Conservation (phyloP, 768 basidiomycete genomes). For the Kwoniella newhampshirensis region DNA sequence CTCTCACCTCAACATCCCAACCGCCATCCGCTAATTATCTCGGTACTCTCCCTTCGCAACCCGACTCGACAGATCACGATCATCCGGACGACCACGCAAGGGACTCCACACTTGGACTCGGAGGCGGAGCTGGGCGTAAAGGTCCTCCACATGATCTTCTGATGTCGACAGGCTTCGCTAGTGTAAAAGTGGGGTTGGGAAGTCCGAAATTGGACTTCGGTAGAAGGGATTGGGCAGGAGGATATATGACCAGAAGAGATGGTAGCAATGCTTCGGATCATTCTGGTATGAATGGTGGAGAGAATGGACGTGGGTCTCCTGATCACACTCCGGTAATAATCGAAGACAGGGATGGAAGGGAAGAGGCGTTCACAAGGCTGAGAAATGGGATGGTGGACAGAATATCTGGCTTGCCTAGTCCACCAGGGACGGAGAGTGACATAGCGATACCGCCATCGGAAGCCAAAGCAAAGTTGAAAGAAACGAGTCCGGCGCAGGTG, state of each 20-base stretch:
- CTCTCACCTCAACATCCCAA: background rate
- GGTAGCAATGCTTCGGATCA: conserved; percentile 1
- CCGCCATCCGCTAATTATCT: background rate
- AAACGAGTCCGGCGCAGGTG: conserved; percentile 5
- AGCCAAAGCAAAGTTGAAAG: background rate
- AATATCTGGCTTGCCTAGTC: conserved; percentile 36
- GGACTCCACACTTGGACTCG: background rate
- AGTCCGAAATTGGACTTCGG: conserved; percentile 25
- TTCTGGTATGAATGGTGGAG: background rate
- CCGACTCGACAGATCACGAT: no score
- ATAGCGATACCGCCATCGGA: conserved; percentile 9
- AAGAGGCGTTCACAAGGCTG: background rate
- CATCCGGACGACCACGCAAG: background rate
- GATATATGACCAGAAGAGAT: conserved; percentile 2
- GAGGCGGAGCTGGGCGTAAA: background rate
- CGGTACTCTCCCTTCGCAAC: no score
- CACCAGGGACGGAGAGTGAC: conserved; percentile 42
- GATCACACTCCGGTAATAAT: background rate
- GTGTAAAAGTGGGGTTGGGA: conserved; percentile 24
- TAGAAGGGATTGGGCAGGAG: conserved; percentile 20
- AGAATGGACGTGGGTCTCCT: background rate
- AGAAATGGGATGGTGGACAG: conserved; percentile 27
- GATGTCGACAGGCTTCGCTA: conserved; percentile 24
- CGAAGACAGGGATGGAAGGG: background rate
- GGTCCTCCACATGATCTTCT: conserved; percentile 1